Conservation (phyloP, 164 flowering plant species). For the Platanus orientalis region DNA sequence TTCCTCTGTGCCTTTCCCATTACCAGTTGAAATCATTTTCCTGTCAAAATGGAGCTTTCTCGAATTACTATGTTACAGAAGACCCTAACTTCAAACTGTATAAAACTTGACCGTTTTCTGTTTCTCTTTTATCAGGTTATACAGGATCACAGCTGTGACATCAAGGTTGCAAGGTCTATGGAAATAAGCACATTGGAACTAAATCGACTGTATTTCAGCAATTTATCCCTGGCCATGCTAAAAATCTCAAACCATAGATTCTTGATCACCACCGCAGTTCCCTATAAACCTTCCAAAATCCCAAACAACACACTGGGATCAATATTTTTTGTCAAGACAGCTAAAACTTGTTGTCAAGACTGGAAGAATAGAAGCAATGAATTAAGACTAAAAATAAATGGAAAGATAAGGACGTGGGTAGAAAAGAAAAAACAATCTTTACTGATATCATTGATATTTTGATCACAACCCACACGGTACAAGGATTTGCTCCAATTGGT, state of each 20-base stretch:
- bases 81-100: not conserved
- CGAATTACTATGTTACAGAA: not conserved
- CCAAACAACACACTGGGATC: not conserved
- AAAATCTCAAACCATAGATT: not conserved
- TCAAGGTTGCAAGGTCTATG: not conserved
- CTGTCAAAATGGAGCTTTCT: not conserved
- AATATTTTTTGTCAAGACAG: not conserved
- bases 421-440: not conserved
- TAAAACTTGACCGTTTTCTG: not conserved
- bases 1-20: constrained; percentile 6
- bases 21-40: constrained; percentile 18
- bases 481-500: too few species aligned
- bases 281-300: not conserved
- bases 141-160: not conserved
- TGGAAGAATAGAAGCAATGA: not conserved
- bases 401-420: not conserved
- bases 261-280: not conserved
- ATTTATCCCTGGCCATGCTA: not conserved
- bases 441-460: not conserved
- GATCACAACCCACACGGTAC: not conserved
- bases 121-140: not conserved
- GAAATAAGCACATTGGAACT: not conserved
- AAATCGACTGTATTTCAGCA: not conserved
- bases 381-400: not conserved
- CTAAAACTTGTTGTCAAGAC: not conserved